Percentiles rank a stretch among this genome's conserved stretches.
These are phyloP conservation scores for Irpex lacteus DNA, from an alignment of 1,284 basidiomycete species.

Conservation along the genomic window DNA sequence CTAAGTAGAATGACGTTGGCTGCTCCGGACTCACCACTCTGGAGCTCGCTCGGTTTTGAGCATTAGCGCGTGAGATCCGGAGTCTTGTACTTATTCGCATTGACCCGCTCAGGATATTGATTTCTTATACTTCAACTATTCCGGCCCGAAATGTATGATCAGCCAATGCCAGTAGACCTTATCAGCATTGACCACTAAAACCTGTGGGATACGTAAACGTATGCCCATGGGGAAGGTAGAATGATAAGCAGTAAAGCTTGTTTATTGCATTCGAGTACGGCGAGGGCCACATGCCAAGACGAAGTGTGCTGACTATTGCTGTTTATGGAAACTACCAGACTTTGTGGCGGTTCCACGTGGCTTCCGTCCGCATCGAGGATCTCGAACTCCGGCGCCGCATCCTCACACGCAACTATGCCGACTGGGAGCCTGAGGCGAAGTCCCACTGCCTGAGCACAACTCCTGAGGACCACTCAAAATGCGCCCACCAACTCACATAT, in stretches of 20 bases:
- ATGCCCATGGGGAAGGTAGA: background rate
- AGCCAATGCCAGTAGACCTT: no score
- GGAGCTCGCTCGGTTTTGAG: background rate
- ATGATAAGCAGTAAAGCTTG: background rate
- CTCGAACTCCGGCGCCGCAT: background rate
- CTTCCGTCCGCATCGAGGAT: no score
- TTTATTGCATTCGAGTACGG: no score
- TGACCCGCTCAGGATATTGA: no score
- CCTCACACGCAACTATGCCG: no score
- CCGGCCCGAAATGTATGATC: no score
- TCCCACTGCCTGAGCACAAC: background rate
- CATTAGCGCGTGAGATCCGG: no score
- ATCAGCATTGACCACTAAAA: no score
- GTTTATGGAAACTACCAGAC: background rate
- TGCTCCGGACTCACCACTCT: constrained; percentile 9
- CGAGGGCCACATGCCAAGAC: background rate
- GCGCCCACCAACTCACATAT: constrained; percentile 39
- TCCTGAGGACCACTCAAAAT: background rate
- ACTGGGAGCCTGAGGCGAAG: no score
- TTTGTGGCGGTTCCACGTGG: background rate
- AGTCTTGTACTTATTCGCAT: no score
- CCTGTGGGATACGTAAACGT: no score
- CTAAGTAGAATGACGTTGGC: constrained; percentile 7
- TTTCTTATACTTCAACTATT: no score
- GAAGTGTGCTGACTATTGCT: background rate